phyloP scores from a whole-genome alignment of 1,284 basidiomycete species.

The Leccinum subrobustum region DNA sequence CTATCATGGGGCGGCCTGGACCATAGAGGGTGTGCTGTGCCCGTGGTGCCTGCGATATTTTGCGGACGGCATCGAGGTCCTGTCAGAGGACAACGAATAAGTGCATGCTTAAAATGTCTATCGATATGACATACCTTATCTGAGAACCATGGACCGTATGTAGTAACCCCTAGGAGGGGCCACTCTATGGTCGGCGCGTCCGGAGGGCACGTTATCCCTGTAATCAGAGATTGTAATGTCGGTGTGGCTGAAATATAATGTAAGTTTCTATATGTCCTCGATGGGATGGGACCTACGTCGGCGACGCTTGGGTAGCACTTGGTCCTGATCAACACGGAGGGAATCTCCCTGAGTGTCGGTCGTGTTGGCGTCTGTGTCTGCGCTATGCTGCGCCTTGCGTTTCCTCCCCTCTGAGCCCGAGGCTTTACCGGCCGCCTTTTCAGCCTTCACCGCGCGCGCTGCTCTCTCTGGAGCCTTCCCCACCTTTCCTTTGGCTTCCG shows the following conservation, averaged over 20 bases:
- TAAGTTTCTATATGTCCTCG: no score
- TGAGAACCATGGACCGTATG: neutral
- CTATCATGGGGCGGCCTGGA: neutral
- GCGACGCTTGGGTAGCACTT: neutral
- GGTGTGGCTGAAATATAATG: neutral
- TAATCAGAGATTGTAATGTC: neutral
- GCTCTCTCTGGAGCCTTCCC: no score
- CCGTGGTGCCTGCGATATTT: neutral
- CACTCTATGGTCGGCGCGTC: neutral
- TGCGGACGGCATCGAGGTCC: neutral
- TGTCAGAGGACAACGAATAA: no score
- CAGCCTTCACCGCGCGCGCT: no score
- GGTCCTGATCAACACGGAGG: no score
- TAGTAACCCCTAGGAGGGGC: neutral
- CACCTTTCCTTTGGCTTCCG: no score
- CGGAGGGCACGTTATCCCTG: neutral
- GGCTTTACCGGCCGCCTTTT: no score
- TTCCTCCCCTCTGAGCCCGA: no score
- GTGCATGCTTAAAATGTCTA: no score
- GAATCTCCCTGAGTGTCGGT: no score
- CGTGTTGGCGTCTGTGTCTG: no score
- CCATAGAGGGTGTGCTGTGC: neutral
- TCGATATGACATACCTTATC: neutral
- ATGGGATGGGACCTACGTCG: neutral
- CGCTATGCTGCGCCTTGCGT: no score